Evolutionary conservation across 176 grass and related monocot species (phyloP), one percentile per base, ranked within the genome.

Genomic region (Avena eriantha): DNA sequence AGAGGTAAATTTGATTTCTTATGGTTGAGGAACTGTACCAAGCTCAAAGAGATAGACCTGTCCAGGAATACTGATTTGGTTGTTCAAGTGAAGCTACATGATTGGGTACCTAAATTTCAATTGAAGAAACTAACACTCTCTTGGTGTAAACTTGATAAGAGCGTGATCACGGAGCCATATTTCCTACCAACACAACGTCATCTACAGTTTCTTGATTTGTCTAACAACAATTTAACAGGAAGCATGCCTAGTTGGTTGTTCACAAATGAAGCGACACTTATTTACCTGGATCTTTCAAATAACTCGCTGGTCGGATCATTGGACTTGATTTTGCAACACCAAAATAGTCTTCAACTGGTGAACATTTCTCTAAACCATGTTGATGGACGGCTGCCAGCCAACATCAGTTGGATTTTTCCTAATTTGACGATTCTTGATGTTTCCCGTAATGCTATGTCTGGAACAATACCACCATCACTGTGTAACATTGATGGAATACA

Each of bases 201-300:
- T 56, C 39, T 93, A 4, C 3, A 73, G 5, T 0, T 48, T 13
- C 82, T 93, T 36, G 80, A 87, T 61, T 79, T 93, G 49, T 84
- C 91, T 0, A 61, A 82, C 57, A 93, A 54, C 64, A 80, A 72
- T 36, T 72, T 89, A 21, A 12, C 11, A 5, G 91, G 82, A 45
- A 81, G 3, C 10, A 68, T 90, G 66, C 85, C 82, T 1, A 71
- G 29, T 41, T 93, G 85, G 77, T 3, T 90, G 15, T 78, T 93
- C 21, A 82, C 65, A 79, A 82, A 86, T 11, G 21, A 78, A 10
- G 19, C 82, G 0, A 45, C 78, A 49, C 34, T 93, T 1, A 4
- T 33, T 45, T 22, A 57, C 18, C 48, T 90, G 9, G 16, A 82
- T 46, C 60, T 93, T 24, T n/a, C 53, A 48, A 90, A 85, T 24